Base-by-base conservation (phyloP, 306 rosid genomes). In the Malus domestica region DNA sequence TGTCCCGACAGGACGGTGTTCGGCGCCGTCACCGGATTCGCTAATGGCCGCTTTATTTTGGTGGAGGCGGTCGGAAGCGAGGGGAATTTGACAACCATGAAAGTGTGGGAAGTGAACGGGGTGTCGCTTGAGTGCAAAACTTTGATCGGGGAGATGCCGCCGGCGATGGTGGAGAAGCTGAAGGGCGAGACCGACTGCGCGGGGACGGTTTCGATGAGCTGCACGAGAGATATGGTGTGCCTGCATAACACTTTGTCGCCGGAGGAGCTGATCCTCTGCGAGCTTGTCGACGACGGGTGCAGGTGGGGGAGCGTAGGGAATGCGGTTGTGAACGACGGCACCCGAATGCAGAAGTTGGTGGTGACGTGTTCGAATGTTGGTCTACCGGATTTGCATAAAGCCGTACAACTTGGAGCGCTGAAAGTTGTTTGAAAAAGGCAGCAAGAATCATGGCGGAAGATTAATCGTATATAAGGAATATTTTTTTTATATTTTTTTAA, bases 141-240 rank as follows among this genome's bases (percentile, higher is more conserved):
- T 19, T 85, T 81, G 69, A 62, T 91, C 3, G 90, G 91, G 2
- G 93, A 90, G 84, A 88, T 91, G 97, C 96, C 97, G 13, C 74
- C 59, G 76, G 86, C 67, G 85, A 68, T 90, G 86, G 77, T 89
- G 73, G 78, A 59, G 73, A 90, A 81, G 80, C 1, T 94, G 29
- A 79, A 44, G 38, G 81, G 88, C 0, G 90, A 83, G 71, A 74
- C 80, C 35, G 70, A 55, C 33, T 80, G 64, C 32, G 76, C 83
- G 30, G 42, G 88, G 67, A 90, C 90, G 58, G 66, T 90, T 6
- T 75, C 64, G 64, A 67, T 86, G 83, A 79, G 68, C 44, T 78
- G 90, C 60, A 73, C 68, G 78, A 90, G 89, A 30, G 68, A 83
- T 67, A 75, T 79, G 58, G 90, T 85, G 44, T 89, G 79, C 60